Base-by-base conservation (phyloP, 768 basidiomycete species). In the Leccinum incarnatum region DNA sequence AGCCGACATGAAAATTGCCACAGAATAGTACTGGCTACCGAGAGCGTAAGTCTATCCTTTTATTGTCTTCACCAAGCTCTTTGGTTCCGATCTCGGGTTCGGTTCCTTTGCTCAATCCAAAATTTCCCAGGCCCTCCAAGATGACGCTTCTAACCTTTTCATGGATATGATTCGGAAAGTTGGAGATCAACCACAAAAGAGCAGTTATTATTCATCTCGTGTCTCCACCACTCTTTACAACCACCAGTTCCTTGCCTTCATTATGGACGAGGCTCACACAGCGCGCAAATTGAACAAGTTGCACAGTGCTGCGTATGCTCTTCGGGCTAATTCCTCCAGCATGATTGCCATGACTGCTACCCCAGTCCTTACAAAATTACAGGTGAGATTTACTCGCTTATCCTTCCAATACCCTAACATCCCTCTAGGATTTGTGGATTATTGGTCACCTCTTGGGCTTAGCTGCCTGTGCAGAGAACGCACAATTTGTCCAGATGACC, bases 181-280 rank as follows among this genome's bases (percentile, higher is more conserved):
- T 8, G 42, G n/a, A 17, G 34, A 53, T 14, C 25, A 40, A 45
- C 21, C 11, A 27, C 30, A 32, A 32, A 32, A 17, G 34, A 45
- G 29, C 51, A 5, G 4, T 32, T 32, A 32, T 32, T 32, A 32
- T 32, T 32, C 30, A 32, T 32, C 30, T 32, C 11, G 30, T 32
- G 30, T 32, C 30, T 32, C 30, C 30, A 32, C 30, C 30, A 32
- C 30, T 32, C 30, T 54, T 6, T 53, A 48, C 32, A 36, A 10
- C 6, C 47, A 32, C 4, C 2, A 12, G 3, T 59, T 45, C 19
- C 21, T 56, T 11, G 5, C 12, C 15, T 4, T 45, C 0, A 21
- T 62, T 5, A 21, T 62, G 23, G 61, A 62, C 3, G 52, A 59
- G 11, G 61, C 61, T 2, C 61, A 62, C 5, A 1, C 5, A 0